Evolutionary conservation across 768 basidiomycete genomes (phyloP), one percentile per base, ranked within the genome.

Genomic region (Porphyrellus cyaneotinctus): DNA sequence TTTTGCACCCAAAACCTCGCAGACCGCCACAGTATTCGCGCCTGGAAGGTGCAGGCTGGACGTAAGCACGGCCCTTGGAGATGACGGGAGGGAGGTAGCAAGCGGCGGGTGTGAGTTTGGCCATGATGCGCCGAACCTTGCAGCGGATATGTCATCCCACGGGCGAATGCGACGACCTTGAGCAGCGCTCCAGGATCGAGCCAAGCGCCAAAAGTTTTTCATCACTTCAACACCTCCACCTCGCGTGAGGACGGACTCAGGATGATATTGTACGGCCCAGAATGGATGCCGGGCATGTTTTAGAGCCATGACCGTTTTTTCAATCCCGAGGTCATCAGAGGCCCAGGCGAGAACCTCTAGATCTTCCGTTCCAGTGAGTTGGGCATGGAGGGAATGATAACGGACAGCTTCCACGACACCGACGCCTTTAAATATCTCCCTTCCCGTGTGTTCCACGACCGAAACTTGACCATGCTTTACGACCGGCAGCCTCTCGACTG

Each of bases 181-280:
- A 12, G 65, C 59, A 32, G 58, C 62, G 4, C 75, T 71, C 87
- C 88, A 91, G 9, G 68, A 66, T 46, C 76, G 73, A 18, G 87
- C 83, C 18, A 89, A 72, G 22, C 68, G 67, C 87, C 87, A 91
- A 64, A 91, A 91, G 66, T 90, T 92, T 20, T 67, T 67, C 51
- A 91, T 57, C 15, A 90, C 80, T 51, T 84, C 77, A n/a, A 77
- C 61, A 1, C 89, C 89, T 7, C 85, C 87, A 3, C 78, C 80
- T 38, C 74, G 72, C 2, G 89, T 92, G 58, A 86, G 77, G 4
- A 87, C 80, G 5, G 90, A 92, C 64, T 92, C 91, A 7, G 91
- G 91, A 64, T 93, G 91, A 65, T 92, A 93, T 63, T 93, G 91
- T 22, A 93, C 91, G 4, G 87, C 89, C 85, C 87, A 92, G 62